Evolutionary conservation across 169 alveolate species (phyloP).

Genomic region (Plasmodium gonderi): DNA sequence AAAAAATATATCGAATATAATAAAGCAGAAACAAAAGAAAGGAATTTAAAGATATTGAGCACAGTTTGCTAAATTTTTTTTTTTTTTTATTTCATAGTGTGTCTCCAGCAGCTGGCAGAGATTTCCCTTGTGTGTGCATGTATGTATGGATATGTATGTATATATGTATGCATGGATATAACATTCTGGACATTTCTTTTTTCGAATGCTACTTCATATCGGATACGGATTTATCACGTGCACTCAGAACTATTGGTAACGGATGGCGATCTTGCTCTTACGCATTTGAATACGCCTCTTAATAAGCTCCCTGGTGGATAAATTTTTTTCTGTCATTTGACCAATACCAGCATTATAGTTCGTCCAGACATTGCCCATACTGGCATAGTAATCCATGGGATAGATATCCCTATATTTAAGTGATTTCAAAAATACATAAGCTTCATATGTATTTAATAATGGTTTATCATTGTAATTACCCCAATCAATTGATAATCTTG

Average conservation of each 20-base stretch:
- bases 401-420: constrained; percentile 80
- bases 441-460: constrained; percentile 97
- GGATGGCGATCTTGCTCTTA: constrained; percentile 38
- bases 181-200: too few species aligned
- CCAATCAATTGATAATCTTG: constrained; percentile 99
- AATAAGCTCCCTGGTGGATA: constrained; percentile 50
- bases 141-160: too few species aligned
- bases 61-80: too few species aligned
- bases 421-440: constrained; percentile 93
- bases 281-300: constrained; percentile 48
- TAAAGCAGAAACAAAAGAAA: too few species aligned
- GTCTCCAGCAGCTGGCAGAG: too few species aligned
- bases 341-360: constrained; percentile 84
- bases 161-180: too few species aligned
- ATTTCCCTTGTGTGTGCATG: too few species aligned
- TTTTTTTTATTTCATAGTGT: too few species aligned
- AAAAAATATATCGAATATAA: too few species aligned
- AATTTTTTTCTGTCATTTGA: constrained; percentile 12
- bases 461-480: constrained; percentile 95
- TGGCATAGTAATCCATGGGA: constrained; percentile 94
- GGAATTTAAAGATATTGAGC: too few species aligned
- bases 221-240: too few species aligned
- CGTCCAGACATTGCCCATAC: constrained; percentile 91
- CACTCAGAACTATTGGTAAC: constrained; percentile 15
- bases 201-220: too few species aligned